Base-by-base conservation (phyloP, 441 rosid genomes). In the Euphorbia neoarborescens region DNA sequence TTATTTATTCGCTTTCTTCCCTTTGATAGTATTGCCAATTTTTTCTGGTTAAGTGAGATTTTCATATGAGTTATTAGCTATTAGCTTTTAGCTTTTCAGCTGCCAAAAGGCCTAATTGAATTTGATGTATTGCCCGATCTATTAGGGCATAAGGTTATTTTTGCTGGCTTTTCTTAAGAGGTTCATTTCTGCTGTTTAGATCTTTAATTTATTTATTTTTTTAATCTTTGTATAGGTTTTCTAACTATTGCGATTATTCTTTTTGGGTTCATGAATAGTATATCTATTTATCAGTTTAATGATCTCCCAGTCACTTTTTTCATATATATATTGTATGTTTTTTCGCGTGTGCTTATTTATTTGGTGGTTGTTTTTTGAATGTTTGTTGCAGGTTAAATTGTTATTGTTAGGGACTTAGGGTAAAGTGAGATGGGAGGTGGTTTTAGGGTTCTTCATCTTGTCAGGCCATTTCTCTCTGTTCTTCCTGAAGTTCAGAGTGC, bases 391-490 rank as follows among this genome's bases (percentile, higher is more conserved):
- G 61, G 66, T 65, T 57, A 1, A 15, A 30, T 42, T 24, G 4
- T 22, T 72, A n/a, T 10, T 15, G 50, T 4, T 57, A 25, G 61
- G 61, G 61, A 57, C 51, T 50, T 7, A 3, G 24, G 9, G 20
- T 14, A 28, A n/a, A 0, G 15, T 28, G 70, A 74, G 50, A 88
- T 90, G 96, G 92, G 91, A 58, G 92, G 96, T 20, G 94, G 94
- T 27, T 92, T 92, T 56, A 84, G 94, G 70, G 92, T 90, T 13
- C 87, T 92, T 69, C 92, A 90, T 84, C 86, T 92, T 66, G 96
- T 88, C 25, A 81, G 90, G 70, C 97, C 96, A 0, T 92, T 90
- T 66, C 89, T 90, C 13, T 65, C 88, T 0, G 79, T 88, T 76
- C 82, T 88, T 14, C 90, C 90, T 0, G 89, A 86, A 54, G 90